These are phyloP conservation scores for Carallia brachiata DNA, from an alignment of 345 rosid genomes.

Conservation along the genomic window DNA sequence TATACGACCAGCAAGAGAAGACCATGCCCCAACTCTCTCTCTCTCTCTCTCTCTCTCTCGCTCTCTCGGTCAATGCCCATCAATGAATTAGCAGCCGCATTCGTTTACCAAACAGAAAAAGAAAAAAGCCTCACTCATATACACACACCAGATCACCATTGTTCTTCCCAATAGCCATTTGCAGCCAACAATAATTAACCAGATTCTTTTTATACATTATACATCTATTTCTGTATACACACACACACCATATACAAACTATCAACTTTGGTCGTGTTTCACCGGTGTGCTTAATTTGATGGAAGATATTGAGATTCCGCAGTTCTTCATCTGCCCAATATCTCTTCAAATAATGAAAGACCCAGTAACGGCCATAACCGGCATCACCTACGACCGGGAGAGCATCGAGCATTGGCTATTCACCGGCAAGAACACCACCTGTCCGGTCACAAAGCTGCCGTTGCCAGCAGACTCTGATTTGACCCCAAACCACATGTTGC, in stretches of 20 bases:
- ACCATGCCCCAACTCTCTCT: constrained; percentile 9
- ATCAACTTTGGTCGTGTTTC: not conserved
- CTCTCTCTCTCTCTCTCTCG: constrained; percentile 2
- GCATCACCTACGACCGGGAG: constrained; percentile 81
- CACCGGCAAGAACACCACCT: constrained; percentile 22
- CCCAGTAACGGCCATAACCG: constrained; percentile 70
- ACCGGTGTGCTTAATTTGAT: constrained; percentile 4
- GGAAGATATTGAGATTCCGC: constrained; percentile 59
- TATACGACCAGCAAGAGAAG: constrained; percentile 14
- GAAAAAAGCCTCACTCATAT: not conserved
- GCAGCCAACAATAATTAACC: not conserved
- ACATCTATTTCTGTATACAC: not conserved
- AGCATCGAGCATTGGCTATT: constrained; percentile 76
- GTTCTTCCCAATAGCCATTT: not conserved
- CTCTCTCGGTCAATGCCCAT: too few relatives aligned
- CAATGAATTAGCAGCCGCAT: constrained; percentile 18
- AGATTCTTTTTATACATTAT: not conserved
- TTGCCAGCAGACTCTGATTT: constrained; percentile 55
- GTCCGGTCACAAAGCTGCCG: constrained; percentile 69
- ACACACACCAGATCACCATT: not conserved
- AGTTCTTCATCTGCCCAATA: constrained; percentile 72
- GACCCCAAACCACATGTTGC: constrained; percentile 75
- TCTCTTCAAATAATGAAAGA: constrained; percentile 86
- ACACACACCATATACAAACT: not conserved
- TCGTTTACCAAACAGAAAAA: constrained; percentile 24